A percentile compares a stretch with the other conserved stretches of the same genome.
These are phyloP conservation scores for Teratosphaeria viscida DNA, from an alignment of 2,329 filamentous ascomycete genomes.

Conservation along the genomic window DNA sequence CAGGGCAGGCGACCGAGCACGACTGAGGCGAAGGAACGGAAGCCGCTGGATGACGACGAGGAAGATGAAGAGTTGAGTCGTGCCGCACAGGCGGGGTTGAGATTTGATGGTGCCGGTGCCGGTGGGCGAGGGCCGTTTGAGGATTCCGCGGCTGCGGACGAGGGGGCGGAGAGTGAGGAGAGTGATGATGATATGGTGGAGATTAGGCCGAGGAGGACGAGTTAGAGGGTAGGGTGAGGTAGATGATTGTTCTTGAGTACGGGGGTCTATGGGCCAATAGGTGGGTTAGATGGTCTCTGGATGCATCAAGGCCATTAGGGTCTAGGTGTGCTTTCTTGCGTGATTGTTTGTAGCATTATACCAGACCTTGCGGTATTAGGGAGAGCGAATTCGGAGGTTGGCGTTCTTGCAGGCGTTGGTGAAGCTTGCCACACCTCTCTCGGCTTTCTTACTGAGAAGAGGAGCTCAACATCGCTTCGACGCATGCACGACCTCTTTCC, in stretches of 20 bases:
- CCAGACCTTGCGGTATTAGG: not conserved
- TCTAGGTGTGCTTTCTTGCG: not conserved
- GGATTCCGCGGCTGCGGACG: slow-evolving; percentile 10
- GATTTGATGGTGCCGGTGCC: slow-evolving; percentile 3
- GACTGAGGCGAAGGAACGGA: slow-evolving; percentile 24
- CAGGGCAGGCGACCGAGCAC: slow-evolving; percentile 21
- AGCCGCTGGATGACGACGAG: slow-evolving; percentile 21
- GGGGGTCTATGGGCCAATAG: not conserved
- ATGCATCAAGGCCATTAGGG: not conserved
- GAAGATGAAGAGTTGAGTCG: slow-evolving; percentile 12
- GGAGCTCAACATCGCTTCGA: too few relatives aligned
- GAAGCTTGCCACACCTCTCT: too few relatives aligned
- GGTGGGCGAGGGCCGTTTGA: slow-evolving; percentile 12
- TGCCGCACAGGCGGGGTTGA: slow-evolving; percentile 6
- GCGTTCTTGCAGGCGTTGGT: not conserved
- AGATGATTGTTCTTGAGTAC: not conserved
- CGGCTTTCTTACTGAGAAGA: too few relatives aligned
- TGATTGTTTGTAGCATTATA: not conserved
- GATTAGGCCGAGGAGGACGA: slow-evolving; percentile 23
- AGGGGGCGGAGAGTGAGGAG: slow-evolving; percentile 14
- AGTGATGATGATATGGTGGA: slow-evolving; percentile 24
- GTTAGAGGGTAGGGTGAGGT: slow-evolving; percentile 6
- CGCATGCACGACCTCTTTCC: too few relatives aligned
- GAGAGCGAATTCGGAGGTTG: not conserved
- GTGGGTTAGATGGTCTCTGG: not conserved